Conservation (phyloP, 2,329 filamentous ascomycete species). For the Pseudogymnoascus sp. region DNA sequence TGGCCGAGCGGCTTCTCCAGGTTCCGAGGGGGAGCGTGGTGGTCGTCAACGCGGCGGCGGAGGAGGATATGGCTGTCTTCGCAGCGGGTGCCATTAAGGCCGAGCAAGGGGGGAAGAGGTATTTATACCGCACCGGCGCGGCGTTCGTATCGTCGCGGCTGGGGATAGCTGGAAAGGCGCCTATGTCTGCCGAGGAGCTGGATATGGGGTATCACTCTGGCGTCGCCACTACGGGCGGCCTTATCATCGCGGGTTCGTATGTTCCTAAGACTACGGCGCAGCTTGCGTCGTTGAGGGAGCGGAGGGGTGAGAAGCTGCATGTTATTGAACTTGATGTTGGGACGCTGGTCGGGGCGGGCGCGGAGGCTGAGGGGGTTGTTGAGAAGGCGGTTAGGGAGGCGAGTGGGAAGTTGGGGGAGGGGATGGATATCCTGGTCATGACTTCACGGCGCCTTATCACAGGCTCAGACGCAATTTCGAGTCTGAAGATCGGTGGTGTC, state of each 20-base stretch:
- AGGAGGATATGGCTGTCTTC: constrained; percentile 47
- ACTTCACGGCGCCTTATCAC: constrained; percentile 45
- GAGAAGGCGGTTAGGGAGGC: constrained; percentile 26
- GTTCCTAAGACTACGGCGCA: constrained; percentile 52
- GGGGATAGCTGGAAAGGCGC: constrained; percentile 42
- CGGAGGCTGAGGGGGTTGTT: constrained; percentile 24
- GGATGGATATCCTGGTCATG: constrained; percentile 49
- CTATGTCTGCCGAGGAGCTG: constrained; percentile 39
- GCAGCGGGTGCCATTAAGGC: constrained; percentile 35
- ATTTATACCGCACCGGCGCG: constrained; percentile 34
- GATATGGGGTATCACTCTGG: constrained; percentile 22
- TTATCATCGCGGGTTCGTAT: constrained; percentile 49
- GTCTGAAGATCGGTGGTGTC: constrained; percentile 44
- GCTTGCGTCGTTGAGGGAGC: constrained; percentile 34
- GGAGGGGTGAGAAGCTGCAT: constrained; percentile 33
- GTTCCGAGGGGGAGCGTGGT: constrained; percentile 34
- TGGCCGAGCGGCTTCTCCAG: constrained; percentile 33
- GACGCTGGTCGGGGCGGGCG: constrained; percentile 25
- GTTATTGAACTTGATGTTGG: constrained; percentile 41
- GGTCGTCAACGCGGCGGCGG: constrained; percentile 43
- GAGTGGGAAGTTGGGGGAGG: constrained; percentile 33
- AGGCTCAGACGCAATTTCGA: constrained; percentile 40
- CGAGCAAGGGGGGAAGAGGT: constrained; percentile 27
- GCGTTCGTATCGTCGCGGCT: constrained; percentile 40
- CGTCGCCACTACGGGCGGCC: constrained; percentile 33